Percentiles rank a stretch among this genome's conserved stretches.
These are phyloP conservation scores for Penicillium freii DNA, from an alignment of 2,329 filamentous ascomycete genomes.

Conservation along the genomic window DNA sequence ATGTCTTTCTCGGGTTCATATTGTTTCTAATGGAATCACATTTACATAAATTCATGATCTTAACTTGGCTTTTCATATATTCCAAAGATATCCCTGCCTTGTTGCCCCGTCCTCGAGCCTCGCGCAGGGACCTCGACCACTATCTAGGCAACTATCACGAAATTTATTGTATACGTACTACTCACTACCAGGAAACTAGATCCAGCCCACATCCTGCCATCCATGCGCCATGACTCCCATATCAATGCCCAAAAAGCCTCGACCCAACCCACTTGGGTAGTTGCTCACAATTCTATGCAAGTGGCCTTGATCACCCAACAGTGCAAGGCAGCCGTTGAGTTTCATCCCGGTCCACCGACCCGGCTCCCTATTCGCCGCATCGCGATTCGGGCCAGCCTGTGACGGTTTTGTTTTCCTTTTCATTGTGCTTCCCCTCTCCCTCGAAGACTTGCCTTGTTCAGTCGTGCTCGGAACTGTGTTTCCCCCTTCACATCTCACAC, in stretches of 20 bases:
- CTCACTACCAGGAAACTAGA: not conserved
- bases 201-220: not conserved
- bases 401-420: constrained; percentile 7
- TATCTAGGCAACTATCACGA: not conserved
- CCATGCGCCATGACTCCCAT: not conserved
- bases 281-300: constrained; percentile 14
- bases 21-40: constrained; percentile 25
- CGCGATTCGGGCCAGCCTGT: constrained; percentile 18
- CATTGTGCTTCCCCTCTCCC: constrained; percentile 2
- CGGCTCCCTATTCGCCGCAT: constrained; percentile 21
- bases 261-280: constrained; percentile 17
- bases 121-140: constrained; percentile 1
- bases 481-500: not conserved
- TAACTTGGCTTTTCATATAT: constrained; percentile 3
- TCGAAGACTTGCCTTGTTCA: constrained; percentile 13
- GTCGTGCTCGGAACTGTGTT: constrained; percentile 8
- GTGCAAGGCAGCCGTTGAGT: constrained; percentile 22
- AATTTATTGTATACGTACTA: not conserved
- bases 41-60: constrained; percentile 18
- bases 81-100: not conserved
- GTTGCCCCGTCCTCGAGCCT: constrained; percentile 12
- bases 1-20: constrained; percentile 24
- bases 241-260: constrained; percentile 7
- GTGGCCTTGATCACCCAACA: constrained; percentile 1
- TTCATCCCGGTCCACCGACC: constrained; percentile 20